Conservation (phyloP, 352 stramenopile species). For the Pelagophyceae sp. region DNA sequence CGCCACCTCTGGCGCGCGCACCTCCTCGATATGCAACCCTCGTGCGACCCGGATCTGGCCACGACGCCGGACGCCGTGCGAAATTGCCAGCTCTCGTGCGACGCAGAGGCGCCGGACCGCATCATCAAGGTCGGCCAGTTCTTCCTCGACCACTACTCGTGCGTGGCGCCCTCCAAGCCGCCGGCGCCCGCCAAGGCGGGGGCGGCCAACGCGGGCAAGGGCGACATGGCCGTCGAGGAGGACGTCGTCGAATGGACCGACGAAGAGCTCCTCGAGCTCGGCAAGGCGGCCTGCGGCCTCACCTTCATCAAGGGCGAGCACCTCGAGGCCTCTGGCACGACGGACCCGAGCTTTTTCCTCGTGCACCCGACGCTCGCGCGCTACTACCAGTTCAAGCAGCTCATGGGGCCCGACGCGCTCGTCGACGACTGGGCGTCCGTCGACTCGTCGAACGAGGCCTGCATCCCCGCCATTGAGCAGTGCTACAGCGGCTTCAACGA, state of each 20-base stretch:
- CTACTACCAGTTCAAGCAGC: conserved; percentile 6
- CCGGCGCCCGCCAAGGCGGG: too few species aligned
- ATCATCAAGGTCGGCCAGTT: background rate
- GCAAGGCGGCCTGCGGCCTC: too few species aligned
- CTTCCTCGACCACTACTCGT: background rate
- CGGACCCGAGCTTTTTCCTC: conserved; percentile 11
- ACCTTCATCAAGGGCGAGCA: conserved; percentile 19
- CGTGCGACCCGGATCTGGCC: background rate
- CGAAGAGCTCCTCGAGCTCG: background rate
- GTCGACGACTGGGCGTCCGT: conserved; percentile 5
- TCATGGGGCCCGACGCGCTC: background rate
- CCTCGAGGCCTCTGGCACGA: conserved; percentile 17
- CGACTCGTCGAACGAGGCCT: background rate
- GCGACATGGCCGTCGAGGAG: background rate
- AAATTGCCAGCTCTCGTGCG: background rate
- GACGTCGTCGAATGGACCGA: background rate
- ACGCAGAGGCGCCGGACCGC: background rate
- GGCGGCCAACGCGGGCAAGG: background rate
- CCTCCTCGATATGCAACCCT: background rate
- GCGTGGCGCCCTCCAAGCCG: background rate
- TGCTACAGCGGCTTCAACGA: background rate
- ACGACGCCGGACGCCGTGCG: background rate
- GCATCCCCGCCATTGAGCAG: background rate
- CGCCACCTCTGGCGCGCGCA: background rate
- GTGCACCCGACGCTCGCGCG: conserved; percentile 1